These are phyloP conservation scores for Tubosaeta brunneosetosa DNA, from an alignment of 768 basidiomycete species.

Conservation along the genomic window DNA sequence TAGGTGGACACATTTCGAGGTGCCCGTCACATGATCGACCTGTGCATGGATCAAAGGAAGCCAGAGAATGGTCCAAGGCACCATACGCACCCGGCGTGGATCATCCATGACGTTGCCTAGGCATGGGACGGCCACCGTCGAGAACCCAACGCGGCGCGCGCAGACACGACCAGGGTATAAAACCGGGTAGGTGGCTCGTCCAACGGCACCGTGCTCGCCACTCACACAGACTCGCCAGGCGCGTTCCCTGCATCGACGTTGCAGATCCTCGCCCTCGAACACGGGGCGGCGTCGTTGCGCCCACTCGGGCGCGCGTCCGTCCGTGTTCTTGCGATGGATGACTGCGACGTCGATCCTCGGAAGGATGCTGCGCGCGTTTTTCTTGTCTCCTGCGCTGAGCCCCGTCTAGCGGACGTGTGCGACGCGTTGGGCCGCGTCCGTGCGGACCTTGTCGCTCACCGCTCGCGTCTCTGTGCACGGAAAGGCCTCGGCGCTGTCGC, in stretches of 20 bases:
- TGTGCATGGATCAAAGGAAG: conserved; percentile 10
- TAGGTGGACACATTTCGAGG: neutral
- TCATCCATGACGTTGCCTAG: neutral
- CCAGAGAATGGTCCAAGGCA: neutral
- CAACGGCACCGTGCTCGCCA: conserved; percentile 1
- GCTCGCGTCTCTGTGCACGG: no score
- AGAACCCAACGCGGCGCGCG: neutral
- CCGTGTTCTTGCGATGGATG: conserved; percentile 71
- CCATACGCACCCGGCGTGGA: conserved; percentile 14
- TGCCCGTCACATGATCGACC: conserved; percentile 2
- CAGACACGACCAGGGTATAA: conserved; percentile 13
- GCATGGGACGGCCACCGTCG: neutral
- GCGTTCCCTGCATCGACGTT: conserved; percentile 32
- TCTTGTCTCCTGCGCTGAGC: no score
- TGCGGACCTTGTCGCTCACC: no score
- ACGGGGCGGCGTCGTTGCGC: conserved; percentile 20
- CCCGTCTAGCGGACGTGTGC: no score
- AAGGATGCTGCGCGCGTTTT: conserved; percentile 16
- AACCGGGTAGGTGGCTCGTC: neutral
- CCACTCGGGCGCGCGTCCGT: conserved; percentile 22
- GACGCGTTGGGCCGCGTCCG: neutral
- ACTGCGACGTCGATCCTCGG: conserved; percentile 59
- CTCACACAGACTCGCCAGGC: conserved; percentile 2
- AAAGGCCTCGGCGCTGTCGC: no score
- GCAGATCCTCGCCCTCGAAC: conserved; percentile 30